Conservation (phyloP, 1,139 yeast species). For the Yamadazyma diddensiae region DNA sequence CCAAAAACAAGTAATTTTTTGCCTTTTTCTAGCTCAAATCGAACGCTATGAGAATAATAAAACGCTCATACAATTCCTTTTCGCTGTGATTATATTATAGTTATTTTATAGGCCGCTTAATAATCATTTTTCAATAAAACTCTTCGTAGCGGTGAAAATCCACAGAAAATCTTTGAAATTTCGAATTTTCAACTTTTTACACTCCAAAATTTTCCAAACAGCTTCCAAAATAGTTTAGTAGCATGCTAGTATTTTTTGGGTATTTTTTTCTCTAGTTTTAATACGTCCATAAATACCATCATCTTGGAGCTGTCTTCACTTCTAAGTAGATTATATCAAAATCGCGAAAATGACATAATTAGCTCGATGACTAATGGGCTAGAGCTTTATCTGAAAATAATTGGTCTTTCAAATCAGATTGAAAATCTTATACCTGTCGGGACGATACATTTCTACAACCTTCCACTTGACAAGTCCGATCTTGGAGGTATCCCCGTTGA, state of each 20-base stretch:
- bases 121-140: background rate
- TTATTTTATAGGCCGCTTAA: too few relatives aligned
- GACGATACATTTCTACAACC: conserved; percentile 35
- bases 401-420: conserved; percentile 40
- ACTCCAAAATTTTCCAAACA: too few relatives aligned
- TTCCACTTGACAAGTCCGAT: conserved; percentile 31
- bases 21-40: too few relatives aligned
- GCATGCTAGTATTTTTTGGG: background rate
- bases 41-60: too few relatives aligned
- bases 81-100: too few relatives aligned
- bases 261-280: background rate
- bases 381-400: conserved; percentile 9
- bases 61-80: too few relatives aligned
- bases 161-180: too few relatives aligned
- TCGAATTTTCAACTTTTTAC: too few relatives aligned
- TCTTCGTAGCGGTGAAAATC: too few relatives aligned
- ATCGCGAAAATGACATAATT: conserved; percentile 1
- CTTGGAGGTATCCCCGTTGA: conserved; percentile 23
- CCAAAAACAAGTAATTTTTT: too few relatives aligned
- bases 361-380: conserved; percentile 3
- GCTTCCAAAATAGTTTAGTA: too few relatives aligned
- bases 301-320: background rate
- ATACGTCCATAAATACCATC: too few relatives aligned
- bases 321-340: background rate
- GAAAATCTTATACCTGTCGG: conserved; percentile 46